phyloP scores from a whole-genome alignment of 768 basidiomycete genomes.

The Leccinum boreale region DNA sequence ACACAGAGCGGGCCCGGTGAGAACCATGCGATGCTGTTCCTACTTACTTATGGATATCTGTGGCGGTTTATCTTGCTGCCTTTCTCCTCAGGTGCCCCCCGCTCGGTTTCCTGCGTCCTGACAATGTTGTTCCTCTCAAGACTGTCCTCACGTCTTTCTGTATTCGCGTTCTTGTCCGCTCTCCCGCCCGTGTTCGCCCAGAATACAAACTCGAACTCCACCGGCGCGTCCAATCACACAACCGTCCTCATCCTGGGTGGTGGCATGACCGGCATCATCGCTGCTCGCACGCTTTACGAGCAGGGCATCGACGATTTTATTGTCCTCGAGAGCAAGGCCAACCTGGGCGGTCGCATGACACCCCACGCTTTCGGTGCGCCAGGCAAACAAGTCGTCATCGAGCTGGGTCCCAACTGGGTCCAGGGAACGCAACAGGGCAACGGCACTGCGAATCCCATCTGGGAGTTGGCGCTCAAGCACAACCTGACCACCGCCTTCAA shows the following conservation, averaged over 20 bases:
- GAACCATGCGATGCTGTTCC: neutral
- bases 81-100: neutral
- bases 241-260: conserved; percentile 62
- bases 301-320: conserved; percentile 54
- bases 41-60: neutral
- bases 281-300: conserved; percentile 55
- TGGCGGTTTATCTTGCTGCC: neutral
- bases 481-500: conserved; percentile 44
- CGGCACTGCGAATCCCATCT: conserved; percentile 59
- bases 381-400: conserved; percentile 41
- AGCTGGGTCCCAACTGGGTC: conserved; percentile 62
- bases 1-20: neutral
- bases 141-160: neutral
- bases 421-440: conserved; percentile 48
- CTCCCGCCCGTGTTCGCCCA: conserved; percentile 3
- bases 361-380: conserved; percentile 41
- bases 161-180: conserved; percentile 4
- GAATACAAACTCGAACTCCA: neutral
- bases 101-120: neutral
- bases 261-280: conserved; percentile 62
- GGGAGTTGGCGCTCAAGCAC: conserved; percentile 53
- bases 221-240: conserved; percentile 11
- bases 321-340: conserved; percentile 56
- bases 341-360: conserved; percentile 62
- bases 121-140: conserved; percentile 12